These are phyloP conservation scores for Steccherinum ochraceum DNA, from an alignment of 768 basidiomycete genomes.

Conservation along the genomic window DNA sequence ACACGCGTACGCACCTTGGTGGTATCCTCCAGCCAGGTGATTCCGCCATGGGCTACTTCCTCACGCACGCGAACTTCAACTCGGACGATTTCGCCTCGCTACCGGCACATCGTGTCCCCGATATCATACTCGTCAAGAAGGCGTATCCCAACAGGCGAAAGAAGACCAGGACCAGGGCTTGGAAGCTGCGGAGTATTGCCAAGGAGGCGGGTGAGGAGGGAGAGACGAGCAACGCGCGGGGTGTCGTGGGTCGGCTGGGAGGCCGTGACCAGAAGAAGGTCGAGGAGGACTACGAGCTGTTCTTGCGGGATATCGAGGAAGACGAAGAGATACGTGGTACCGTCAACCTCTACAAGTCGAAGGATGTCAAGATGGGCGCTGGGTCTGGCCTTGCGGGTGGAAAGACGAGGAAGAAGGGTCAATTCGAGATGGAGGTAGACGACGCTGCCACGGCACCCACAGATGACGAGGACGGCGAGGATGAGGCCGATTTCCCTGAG, in stretches of 20 bases:
- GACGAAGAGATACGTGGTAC: conserved; percentile 84
- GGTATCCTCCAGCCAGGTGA: conserved; percentile 93
- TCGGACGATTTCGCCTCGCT: conserved; percentile 76
- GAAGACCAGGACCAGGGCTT: conserved; percentile 78
- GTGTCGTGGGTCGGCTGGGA: conserved; percentile 86
- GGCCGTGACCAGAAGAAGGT: conserved; percentile 90
- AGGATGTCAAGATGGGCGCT: conserved; percentile 48
- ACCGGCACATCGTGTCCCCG: conserved; percentile 65
- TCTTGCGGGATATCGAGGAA: conserved; percentile 91
- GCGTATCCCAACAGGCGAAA: conserved; percentile 90
- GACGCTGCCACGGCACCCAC: conserved; percentile 24
- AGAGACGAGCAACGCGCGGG: conserved; percentile 68
- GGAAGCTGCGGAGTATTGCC: conserved; percentile 89
- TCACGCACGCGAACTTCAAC: conserved; percentile 90
- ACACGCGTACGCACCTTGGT: conserved; percentile 95
- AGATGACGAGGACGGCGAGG: conserved; percentile 46
- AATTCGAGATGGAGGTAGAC: conserved; percentile 70
- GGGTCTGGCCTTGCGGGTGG: conserved; percentile 30
- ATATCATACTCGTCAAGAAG: conserved; percentile 92
- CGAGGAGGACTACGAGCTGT: conserved; percentile 94
- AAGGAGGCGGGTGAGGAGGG: conserved; percentile 88
- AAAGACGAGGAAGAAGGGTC: conserved; percentile 36
- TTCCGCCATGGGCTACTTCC: conserved; percentile 84
- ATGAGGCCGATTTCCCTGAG: conserved; percentile 86
- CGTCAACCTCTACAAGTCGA: conserved; percentile 81